A percentile compares a stretch with the other conserved stretches of the same genome.
Conservation (phyloP, 495 filamentous ascomycete species). For the Xylaria acuta region DNA sequence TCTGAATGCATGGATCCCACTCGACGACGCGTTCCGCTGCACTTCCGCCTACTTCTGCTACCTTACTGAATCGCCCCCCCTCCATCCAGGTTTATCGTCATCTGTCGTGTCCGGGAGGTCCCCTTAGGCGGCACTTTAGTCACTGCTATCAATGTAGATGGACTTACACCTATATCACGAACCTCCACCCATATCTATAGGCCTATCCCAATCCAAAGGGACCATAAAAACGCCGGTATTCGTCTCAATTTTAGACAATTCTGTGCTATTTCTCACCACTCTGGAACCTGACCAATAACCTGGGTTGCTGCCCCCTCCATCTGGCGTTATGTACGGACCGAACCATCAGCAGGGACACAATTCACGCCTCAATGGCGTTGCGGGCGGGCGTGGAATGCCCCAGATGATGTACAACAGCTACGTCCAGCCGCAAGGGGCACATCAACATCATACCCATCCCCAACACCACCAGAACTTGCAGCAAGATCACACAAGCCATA, state of each 20-base stretch:
- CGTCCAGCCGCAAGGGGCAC: slow-evolving; percentile 64
- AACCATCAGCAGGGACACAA: slow-evolving; percentile 82
- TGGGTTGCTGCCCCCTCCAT: slow-evolving; percentile 63
- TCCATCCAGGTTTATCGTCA: background rate
- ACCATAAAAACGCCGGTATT: slow-evolving; percentile 61
- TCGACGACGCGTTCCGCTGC: slow-evolving; percentile 9
- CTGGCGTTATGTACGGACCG: slow-evolving; percentile 80
- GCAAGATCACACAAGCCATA: slow-evolving; percentile 73
- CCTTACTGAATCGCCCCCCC: background rate
- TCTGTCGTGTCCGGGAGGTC: background rate
- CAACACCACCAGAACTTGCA: slow-evolving; percentile 74
- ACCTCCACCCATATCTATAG: slow-evolving; percentile 17
- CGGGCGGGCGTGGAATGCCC: slow-evolving; percentile 55
- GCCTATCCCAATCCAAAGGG: slow-evolving; percentile 21
- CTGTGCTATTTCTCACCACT: slow-evolving; percentile 31
- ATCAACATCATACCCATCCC: slow-evolving; percentile 72
- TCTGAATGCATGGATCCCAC: slow-evolving; percentile 24
- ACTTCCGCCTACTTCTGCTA: slow-evolving; percentile 1
- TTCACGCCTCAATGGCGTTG: slow-evolving; percentile 66
- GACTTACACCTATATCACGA: slow-evolving; percentile 61
- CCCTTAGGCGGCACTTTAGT: slow-evolving; percentile 42
- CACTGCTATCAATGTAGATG: slow-evolving; percentile 63
- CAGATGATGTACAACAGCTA: slow-evolving; percentile 70
- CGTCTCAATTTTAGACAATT: slow-evolving; percentile 29
- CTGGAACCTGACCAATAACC: slow-evolving; percentile 73